phyloP scores from a whole-genome alignment of 371 early-diverging fungal species.

The Smittium culicis region DNA sequence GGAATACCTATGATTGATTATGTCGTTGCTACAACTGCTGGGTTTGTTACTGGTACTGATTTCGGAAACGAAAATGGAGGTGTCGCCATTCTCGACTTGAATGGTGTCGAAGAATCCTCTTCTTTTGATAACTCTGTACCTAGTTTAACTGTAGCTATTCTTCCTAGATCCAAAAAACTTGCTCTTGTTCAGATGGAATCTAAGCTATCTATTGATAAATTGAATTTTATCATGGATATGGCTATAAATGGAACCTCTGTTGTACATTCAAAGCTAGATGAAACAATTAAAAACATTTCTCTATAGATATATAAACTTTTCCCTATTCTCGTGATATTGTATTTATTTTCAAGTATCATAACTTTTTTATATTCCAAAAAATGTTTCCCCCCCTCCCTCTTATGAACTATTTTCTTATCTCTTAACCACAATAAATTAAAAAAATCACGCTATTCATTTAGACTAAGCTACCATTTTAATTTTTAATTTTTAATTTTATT shows the following conservation, averaged over 20 bases:
- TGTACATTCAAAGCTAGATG: conserved; percentile 59
- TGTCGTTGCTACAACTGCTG: conserved; percentile 88
- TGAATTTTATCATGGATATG: conserved; percentile 57
- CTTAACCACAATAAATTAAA: no score
- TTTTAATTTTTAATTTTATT: no score
- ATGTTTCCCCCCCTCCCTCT: no score
- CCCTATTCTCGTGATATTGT: no score
- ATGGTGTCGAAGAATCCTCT: conserved; percentile 67
- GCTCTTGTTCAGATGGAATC: conserved; percentile 68
- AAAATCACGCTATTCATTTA: no score
- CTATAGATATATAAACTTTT: no score
- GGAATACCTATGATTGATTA: conserved; percentile 94
- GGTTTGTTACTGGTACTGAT: conserved; percentile 63
- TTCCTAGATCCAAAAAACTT: conserved; percentile 71
- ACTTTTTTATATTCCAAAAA: no score
- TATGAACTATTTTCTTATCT: no score
- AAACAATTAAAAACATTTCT: no score
- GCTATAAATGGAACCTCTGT: conserved; percentile 75
- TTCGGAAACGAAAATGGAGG: no score
- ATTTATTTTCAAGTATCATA: no score
- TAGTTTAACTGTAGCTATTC: conserved; percentile 72
- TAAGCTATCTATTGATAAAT: conserved; percentile 65
- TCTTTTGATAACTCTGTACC: conserved; percentile 70
- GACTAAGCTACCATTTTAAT: no score
- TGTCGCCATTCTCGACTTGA: conserved; percentile 80